These are phyloP conservation scores for Brasilioporus rufonigricans DNA, from an alignment of 768 basidiomycete species.

Conservation along the genomic window DNA sequence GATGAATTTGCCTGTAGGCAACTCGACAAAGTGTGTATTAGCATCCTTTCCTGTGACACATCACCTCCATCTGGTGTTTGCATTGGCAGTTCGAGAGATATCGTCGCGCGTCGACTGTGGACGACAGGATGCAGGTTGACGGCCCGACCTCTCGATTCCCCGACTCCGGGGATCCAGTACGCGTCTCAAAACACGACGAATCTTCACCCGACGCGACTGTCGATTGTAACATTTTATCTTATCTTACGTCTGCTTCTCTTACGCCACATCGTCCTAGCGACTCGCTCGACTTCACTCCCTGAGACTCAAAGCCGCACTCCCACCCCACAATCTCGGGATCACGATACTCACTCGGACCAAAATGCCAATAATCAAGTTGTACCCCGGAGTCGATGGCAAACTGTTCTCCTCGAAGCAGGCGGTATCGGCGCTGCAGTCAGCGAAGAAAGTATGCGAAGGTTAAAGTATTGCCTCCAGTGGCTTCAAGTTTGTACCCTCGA, in stretches of 20 bases:
- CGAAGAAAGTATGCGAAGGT: conserved; percentile 84
- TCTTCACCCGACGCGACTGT: background rate
- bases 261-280: background rate
- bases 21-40: conserved; percentile 65
- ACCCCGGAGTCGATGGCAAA: conserved; percentile 81
- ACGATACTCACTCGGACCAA: conserved; percentile 15
- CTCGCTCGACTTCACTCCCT: background rate
- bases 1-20: conserved; percentile 90
- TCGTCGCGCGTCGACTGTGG: conserved; percentile 37
- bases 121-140: conserved; percentile 32
- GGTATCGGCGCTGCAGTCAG: conserved; percentile 86
- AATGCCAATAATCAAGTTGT: conserved; percentile 50
- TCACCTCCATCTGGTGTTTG: background rate
- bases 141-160: background rate
- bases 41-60: background rate
- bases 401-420: conserved; percentile 80
- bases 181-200: conserved; percentile 1
- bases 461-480: conserved; percentile 88
- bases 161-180: background rate
- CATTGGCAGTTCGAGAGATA: conserved; percentile 46
- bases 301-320: conserved; percentile 20
- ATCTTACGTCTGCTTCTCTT: conserved; percentile 1
- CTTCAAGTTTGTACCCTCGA: conserved; percentile 56
- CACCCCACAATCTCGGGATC: conserved; percentile 22
- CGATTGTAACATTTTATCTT: conserved; percentile 10